Base-by-base conservation (phyloP, 495 filamentous ascomycete genomes). In the Talaromyces borbonicus region DNA sequence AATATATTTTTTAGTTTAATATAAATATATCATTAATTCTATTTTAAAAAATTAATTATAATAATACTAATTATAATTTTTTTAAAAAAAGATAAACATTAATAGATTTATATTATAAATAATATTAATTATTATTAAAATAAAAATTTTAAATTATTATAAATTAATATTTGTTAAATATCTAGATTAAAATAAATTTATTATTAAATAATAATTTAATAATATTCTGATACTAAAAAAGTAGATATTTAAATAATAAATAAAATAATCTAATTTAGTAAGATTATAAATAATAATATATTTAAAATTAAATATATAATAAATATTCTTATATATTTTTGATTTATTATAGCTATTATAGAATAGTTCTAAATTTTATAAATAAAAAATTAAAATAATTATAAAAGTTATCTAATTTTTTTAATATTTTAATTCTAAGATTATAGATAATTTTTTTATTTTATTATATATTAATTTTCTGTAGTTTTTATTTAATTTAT, bases 1-100 rank as follows among this genome's bases (percentile, higher is more conserved):
- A 48, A 20, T 48, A 26, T n/a, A n/a, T n/a, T n/a, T n/a, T n/a
- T n/a, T n/a, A n/a, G n/a, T n/a, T n/a, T n/a, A n/a, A n/a, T n/a
- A n/a, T 31, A 31, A 8, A 8, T 11, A 31, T 31, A 31, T 31
- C 14, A 31, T 31, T 31, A 31, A 2, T 31, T 3, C 14, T 11
- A 11, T 8, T 29, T 19, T 49, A 52, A 3, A 15, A 40, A 9
- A 36, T 25, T 25, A 41, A 48, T 42, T 40, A 15, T 52, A 52
- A 40, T 49, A 11, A 11, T 41, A 30, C 24, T 49, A 49, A 49
- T 40, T 2, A 18, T 29, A 14, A 30, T 22, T 33, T 36, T 46
- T 48, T 36, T 20, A 35, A 3, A 27, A 11, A 18, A 19, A 36
- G 35, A 49, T 12, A n/a, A 30, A 43, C 29, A 38, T 38, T 9